These are phyloP conservation scores for Pythium pectinolyticum DNA, from an alignment of 352 stramenopile species.

Conservation along the genomic window DNA sequence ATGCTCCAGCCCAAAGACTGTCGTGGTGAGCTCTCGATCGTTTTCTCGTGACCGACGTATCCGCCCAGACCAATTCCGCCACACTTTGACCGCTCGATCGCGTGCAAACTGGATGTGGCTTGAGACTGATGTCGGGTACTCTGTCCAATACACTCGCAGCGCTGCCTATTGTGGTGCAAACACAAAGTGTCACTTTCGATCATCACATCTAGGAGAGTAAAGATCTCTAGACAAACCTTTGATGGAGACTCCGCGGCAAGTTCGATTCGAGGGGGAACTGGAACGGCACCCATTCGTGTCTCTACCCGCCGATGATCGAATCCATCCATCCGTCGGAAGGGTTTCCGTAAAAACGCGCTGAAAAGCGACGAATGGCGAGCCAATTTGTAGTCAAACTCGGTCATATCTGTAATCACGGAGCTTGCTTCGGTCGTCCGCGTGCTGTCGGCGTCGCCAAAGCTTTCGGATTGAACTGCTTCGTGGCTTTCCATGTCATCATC, in stretches of 20 bases:
- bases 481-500: constrained; percentile 72
- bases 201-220: no score
- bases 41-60: constrained; percentile 44
- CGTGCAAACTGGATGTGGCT: constrained; percentile 74
- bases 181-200: not conserved
- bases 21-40: constrained; percentile 57
- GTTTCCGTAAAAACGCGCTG: constrained; percentile 65
- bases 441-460: constrained; percentile 75
- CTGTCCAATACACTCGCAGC: constrained; percentile 57
- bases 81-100: constrained; percentile 76
- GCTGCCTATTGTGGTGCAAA: constrained; percentile 41
- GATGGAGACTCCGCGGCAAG: constrained; percentile 50
- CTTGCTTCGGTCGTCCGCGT: constrained; percentile 69
- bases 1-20: constrained; percentile 69
- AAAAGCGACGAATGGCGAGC: constrained; percentile 57
- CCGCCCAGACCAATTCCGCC: constrained; percentile 71
- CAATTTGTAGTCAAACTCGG: constrained; percentile 48
- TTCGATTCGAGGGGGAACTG: constrained; percentile 43
- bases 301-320: constrained; percentile 45
- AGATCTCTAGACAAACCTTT: no score
- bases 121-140: constrained; percentile 49
- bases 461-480: constrained; percentile 70
- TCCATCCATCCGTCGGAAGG: constrained; percentile 60
- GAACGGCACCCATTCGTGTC: constrained; percentile 46
- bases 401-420: constrained; percentile 61